Percentiles rank a stretch among this genome's conserved stretches.
These are phyloP conservation scores for Phytophthora uliginosa DNA, from an alignment of 352 stramenopile species.

Conservation along the genomic window DNA sequence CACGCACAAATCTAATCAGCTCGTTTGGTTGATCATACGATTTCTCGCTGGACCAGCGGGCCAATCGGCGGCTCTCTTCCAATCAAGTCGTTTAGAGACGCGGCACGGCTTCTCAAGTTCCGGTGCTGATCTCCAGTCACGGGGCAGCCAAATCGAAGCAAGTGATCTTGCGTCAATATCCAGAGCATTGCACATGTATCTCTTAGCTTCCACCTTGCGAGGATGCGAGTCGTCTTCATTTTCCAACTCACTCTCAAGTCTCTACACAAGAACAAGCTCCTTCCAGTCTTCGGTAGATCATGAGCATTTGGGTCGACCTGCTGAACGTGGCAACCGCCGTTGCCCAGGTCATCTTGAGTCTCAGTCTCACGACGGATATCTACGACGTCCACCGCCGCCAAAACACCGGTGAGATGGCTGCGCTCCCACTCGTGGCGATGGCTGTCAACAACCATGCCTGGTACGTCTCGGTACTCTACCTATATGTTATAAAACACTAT, in stretches of 20 bases:
- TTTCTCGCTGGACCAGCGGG: neutral
- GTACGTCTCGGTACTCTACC: constrained; percentile 10
- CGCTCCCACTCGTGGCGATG: constrained; percentile 31
- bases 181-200: constrained; percentile 11
- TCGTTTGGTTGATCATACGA: constrained; percentile 28
- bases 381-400: constrained; percentile 32
- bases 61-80: constrained; percentile 7
- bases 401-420: constrained; percentile 28
- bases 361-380: constrained; percentile 31
- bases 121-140: constrained; percentile 20
- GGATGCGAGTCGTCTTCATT: constrained; percentile 1
- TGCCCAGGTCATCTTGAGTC: constrained; percentile 24
- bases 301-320: constrained; percentile 30
- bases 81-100: constrained; percentile 24
- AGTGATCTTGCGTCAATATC: constrained; percentile 4
- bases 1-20: constrained; percentile 23
- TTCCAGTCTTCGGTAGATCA: constrained; percentile 1
- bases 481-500: neutral
- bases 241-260: constrained; percentile 1
- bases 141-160: constrained; percentile 1
- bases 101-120: constrained; percentile 9
- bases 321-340: constrained; percentile 27
- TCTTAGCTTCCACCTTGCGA: neutral
- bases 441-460: constrained; percentile 35
- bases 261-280: neutral